Base-by-base conservation (phyloP, 2,329 filamentous ascomycete species). In the Aspergillus sp. region DNA sequence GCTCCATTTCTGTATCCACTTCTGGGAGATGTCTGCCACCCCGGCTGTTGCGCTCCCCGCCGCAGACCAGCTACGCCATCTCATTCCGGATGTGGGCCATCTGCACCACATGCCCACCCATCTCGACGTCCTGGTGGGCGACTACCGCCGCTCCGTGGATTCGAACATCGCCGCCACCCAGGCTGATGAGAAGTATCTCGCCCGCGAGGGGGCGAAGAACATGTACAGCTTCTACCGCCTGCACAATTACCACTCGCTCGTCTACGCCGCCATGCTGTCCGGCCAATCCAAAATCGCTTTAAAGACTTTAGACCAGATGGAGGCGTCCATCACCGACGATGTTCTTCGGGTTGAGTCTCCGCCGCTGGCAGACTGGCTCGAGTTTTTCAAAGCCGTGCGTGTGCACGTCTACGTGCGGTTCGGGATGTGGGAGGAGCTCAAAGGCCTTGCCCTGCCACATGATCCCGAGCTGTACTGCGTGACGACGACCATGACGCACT, bases 291-390 rank as follows among this genome's bases (percentile, higher is more conserved):
- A 73, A 17, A 73, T 84, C 2, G 85, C 87, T 0, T 65, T 90
- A 1, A 79, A 85, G 0, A 84, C 85, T 0, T 79, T 81, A 0
- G 60, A 64, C 0, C 72, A 75, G 22, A 78, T 91, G 46, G 86
- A 90, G 60, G 71, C 20, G 20, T 22, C 20, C 4, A 22, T 91
- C 11, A 80, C 86, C 0, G 82, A 87, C 43, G 79, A 79, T 0
- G 71, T 90, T 2, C 75, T 91, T 0, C 80, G 82, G 0, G 75
- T 88, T 3, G 65, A 84, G 55, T 84, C 82, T 0, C 87, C 87
- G 0, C 85, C 86, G 0, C 88, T 91, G 83, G 88, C 87, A 1
- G 86, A 91, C 67, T 90, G 87, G 86, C 74, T 90, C 1, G 89
- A 92, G 69, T 81, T 80, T 2, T 90, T 90, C 59, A 69, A 86